phyloP scores from a whole-genome alignment of 768 basidiomycete species.

The Collybia mongolica region DNA sequence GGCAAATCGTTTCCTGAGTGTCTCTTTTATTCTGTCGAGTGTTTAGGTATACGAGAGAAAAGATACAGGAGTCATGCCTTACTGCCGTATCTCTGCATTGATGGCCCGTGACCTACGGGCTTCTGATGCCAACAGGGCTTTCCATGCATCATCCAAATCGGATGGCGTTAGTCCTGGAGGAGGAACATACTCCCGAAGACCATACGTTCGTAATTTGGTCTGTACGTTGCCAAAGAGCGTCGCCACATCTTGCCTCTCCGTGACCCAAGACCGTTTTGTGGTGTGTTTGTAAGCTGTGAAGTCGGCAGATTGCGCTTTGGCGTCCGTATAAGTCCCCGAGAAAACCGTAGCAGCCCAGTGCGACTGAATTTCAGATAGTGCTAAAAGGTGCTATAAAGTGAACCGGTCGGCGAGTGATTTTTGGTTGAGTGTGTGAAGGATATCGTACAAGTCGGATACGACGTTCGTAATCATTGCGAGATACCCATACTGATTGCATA shows the following conservation, averaged over 20 bases:
- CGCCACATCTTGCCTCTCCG: constrained; percentile 84
- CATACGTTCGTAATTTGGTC: constrained; percentile 91
- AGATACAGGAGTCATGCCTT: constrained; percentile 22
- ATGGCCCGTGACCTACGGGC: constrained; percentile 76
- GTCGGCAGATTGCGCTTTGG: constrained; percentile 68
- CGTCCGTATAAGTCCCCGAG: constrained; percentile 76
- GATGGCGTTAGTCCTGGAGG: constrained; percentile 63
- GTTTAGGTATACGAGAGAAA: constrained; percentile 4
- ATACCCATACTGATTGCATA: constrained; percentile 89
- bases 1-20: constrained; percentile 75
- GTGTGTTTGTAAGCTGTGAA: constrained; percentile 85
- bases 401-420: neutral
- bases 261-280: constrained; percentile 84
- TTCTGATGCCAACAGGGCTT: constrained; percentile 68
- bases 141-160: constrained; percentile 82
- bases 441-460: constrained; percentile 66
- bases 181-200: constrained; percentile 81
- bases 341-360: constrained; percentile 70
- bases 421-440: neutral
- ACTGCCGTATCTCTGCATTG: constrained; percentile 89
- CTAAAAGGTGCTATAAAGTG: constrained; percentile 53
- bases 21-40: constrained; percentile 76
- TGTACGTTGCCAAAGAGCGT: constrained; percentile 92
- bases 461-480: constrained; percentile 89
- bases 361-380: constrained; percentile 64